These are phyloP conservation scores for Trichoderma sp. DNA, from an alignment of 2,329 filamentous ascomycete species.

Conservation along the genomic window DNA sequence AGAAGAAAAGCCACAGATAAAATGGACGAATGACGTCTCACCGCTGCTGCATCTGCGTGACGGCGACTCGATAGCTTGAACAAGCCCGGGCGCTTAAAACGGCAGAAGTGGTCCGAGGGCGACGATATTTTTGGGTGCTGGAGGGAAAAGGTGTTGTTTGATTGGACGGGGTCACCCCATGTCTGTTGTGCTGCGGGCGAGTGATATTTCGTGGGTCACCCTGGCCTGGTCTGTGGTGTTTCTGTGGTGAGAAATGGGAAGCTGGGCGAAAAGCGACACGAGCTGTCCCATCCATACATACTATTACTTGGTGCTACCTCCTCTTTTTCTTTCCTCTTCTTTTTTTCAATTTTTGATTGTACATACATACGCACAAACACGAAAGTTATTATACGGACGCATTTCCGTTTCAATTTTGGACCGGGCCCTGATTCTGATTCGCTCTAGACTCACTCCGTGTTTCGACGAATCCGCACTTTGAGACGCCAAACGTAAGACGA, in stretches of 20 bases:
- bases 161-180: neutral
- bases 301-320: neutral
- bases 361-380: neutral
- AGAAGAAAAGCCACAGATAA: neutral
- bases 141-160: conserved; percentile 8
- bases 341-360: neutral
- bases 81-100: conserved; percentile 12
- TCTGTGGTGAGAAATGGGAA: neutral
- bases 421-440: conserved; percentile 1
- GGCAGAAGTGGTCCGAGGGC: conserved; percentile 10
- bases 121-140: neutral
- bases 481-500: conserved; percentile 20
- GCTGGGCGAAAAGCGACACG: neutral
- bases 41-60: conserved; percentile 10
- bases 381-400: too few species aligned
- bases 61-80: neutral
- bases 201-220: neutral
- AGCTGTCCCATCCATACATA: neutral
- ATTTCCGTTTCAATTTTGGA: neutral
- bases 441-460: neutral
- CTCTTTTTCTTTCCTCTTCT: neutral
- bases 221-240: neutral
- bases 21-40: conserved; percentile 11
- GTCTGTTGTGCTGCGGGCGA: neutral
- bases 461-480: conserved; percentile 5